These are phyloP conservation scores for Tephrocybe sp. DNA, from an alignment of 768 basidiomycete genomes.

Conservation along the genomic window DNA sequence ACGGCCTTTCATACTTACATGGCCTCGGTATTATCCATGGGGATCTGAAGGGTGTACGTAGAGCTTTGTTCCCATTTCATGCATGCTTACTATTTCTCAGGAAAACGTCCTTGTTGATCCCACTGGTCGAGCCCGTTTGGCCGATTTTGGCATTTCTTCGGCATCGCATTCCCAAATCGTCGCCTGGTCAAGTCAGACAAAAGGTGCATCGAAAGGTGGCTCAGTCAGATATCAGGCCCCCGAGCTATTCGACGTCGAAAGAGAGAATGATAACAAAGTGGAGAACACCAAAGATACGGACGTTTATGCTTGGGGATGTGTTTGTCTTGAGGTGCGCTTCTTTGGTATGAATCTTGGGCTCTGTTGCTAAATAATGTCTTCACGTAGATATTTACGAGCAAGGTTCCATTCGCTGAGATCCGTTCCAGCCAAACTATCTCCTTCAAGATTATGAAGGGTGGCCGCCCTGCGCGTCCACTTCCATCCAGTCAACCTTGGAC, in stretches of 20 bases:
- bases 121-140: not conserved
- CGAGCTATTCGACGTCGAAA: not conserved
- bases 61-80: not conserved
- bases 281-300: not conserved
- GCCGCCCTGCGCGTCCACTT: too few relatives aligned
- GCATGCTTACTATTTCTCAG: not conserved
- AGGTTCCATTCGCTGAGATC: too few relatives aligned
- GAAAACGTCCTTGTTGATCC: slow-evolving; percentile 1
- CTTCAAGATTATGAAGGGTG: too few relatives aligned
- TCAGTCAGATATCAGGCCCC: slow-evolving; percentile 7
- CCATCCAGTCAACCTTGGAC: too few relatives aligned
- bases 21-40: not conserved
- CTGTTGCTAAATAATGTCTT: too few relatives aligned
- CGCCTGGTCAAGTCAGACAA: slow-evolving; percentile 2
- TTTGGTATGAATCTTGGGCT: too few relatives aligned
- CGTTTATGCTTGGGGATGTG: not conserved
- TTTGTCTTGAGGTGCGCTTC: not conserved
- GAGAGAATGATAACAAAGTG: not conserved
- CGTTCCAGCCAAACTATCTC: too few relatives aligned
- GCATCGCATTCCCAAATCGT: not conserved
- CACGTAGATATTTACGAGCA: too few relatives aligned
- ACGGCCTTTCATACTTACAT: slow-evolving; percentile 2
- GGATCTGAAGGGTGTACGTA: slow-evolving; percentile 3
- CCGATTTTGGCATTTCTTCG: slow-evolving; percentile 10
- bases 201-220: slow-evolving; percentile 1